Percentiles rank a stretch among this genome's conserved stretches.
These are phyloP conservation scores for Chrysopogon serrulatus DNA, from an alignment of 176 grass and related monocot species.

Conservation along the genomic window DNA sequence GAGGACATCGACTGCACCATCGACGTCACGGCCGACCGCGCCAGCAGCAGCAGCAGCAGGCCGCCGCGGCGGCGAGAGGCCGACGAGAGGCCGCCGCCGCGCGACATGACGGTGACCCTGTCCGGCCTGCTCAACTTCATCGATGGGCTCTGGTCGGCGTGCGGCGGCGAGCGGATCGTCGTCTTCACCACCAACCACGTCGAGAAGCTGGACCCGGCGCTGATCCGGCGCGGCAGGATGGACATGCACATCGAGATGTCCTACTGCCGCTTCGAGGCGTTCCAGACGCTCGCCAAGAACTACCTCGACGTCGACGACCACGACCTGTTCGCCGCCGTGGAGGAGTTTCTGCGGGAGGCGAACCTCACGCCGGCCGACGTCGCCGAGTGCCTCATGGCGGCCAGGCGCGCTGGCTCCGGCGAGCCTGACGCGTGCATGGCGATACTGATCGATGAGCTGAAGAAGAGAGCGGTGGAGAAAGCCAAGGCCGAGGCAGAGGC, in stretches of 20 bases:
- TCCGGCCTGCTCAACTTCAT: conserved; percentile 46
- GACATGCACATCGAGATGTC: conserved; percentile 53
- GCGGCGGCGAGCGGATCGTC: conserved; percentile 35
- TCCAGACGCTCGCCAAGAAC: conserved; percentile 18
- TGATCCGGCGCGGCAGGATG: conserved; percentile 36
- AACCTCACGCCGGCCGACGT: conserved; percentile 37
- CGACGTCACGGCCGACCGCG: conserved; percentile 33
- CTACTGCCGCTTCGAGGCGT: conserved; percentile 26
- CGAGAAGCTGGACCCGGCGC: conserved; percentile 28
- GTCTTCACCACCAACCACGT: conserved; percentile 37
- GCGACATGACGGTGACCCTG: neutral
- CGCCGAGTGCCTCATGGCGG: conserved; percentile 33
- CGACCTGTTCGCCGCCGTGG: neutral
- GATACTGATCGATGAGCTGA: neutral
- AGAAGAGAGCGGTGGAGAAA: neutral
- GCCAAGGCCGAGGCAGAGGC: neutral
- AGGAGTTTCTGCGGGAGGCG: neutral
- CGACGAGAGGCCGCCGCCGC: neutral
- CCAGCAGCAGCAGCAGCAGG: neutral
- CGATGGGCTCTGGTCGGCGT: conserved; percentile 41
- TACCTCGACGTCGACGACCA: conserved; percentile 19
- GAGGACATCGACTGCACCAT: conserved; percentile 65
- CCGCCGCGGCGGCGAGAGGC: neutral
- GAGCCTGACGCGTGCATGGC: neutral
- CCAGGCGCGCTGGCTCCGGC: neutral